A percentile compares a stretch with the other conserved stretches of the same genome.
These are phyloP conservation scores for Fusarium sublunatum DNA, from an alignment of 2,329 filamentous ascomycete genomes.

Conservation along the genomic window DNA sequence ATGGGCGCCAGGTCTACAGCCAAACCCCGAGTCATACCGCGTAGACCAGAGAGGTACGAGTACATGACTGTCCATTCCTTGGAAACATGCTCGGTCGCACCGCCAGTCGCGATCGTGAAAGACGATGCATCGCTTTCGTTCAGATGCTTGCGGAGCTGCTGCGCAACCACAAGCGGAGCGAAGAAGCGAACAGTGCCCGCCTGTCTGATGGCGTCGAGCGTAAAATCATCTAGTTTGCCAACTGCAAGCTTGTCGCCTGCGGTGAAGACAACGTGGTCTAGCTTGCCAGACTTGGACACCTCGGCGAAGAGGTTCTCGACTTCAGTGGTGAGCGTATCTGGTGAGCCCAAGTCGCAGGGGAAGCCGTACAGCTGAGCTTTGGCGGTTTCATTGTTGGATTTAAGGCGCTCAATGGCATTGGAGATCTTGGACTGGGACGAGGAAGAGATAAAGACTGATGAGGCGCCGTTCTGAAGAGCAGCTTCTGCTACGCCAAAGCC, in stretches of 20 bases:
- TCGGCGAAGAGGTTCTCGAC: slow-evolving; percentile 31
- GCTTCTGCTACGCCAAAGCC: slow-evolving; percentile 40
- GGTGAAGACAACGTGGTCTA: slow-evolving; percentile 39
- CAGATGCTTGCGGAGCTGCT: slow-evolving; percentile 34
- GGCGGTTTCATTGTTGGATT: slow-evolving; percentile 24
- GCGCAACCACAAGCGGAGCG: slow-evolving; percentile 31
- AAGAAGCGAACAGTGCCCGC: slow-evolving; percentile 39
- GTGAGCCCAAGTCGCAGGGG: slow-evolving; percentile 29
- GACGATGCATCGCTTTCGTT: slow-evolving; percentile 25
- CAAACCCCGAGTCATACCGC: slow-evolving; percentile 30
- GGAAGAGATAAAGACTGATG: slow-evolving; percentile 32
- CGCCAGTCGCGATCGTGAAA: slow-evolving; percentile 35
- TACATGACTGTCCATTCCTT: slow-evolving; percentile 36
- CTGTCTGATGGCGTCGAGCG: slow-evolving; percentile 20
- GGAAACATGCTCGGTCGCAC: slow-evolving; percentile 23
- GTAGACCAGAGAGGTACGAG: slow-evolving; percentile 26
- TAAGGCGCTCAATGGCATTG: slow-evolving; percentile 26
- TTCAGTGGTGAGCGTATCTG: slow-evolving; percentile 19
- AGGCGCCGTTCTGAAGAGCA: slow-evolving; percentile 29
- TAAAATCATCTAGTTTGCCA: slow-evolving; percentile 29
- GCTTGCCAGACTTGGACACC: slow-evolving; percentile 24
- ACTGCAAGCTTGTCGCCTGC: slow-evolving; percentile 32
- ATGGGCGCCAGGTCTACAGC: slow-evolving; percentile 38
- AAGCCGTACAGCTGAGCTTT: slow-evolving; percentile 31
- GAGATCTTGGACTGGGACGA: slow-evolving; percentile 23